phyloP scores from a whole-genome alignment of 495 filamentous ascomycete genomes.

The Talaromyces trachyspermus region DNA sequence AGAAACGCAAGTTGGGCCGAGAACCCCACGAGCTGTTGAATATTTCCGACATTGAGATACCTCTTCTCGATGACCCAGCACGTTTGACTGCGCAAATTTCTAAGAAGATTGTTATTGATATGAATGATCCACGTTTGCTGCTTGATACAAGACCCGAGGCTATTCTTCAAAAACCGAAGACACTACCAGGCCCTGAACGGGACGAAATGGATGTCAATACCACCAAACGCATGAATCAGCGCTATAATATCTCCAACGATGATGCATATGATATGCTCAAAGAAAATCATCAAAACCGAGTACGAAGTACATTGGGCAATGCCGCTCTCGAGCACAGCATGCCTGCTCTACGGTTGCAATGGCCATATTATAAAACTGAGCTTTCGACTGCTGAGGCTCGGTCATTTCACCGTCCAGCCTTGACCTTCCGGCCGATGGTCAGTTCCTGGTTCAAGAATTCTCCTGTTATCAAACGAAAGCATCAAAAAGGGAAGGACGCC shows the following conservation, averaged over 20 bases:
- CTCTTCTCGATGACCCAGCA: conserved; percentile 54
- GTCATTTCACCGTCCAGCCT: conserved; percentile 78
- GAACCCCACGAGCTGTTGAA: conserved; percentile 34
- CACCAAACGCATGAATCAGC: conserved; percentile 49
- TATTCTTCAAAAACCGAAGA: conserved; percentile 33
- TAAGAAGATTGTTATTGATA: conserved; percentile 72
- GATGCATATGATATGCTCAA: conserved; percentile 92
- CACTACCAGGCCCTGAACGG: conserved; percentile 23
- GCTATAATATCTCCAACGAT: conserved; percentile 96
- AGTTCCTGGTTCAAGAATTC: conserved; percentile 46
- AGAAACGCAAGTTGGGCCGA: conserved; percentile 41
- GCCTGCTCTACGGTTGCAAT: conserved; percentile 82
- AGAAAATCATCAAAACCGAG: conserved; percentile 91
- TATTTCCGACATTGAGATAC: conserved; percentile 40
- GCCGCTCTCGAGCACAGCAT: conserved; percentile 83
- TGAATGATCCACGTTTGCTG: conserved; percentile 83
- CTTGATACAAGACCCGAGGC: conserved; percentile 56
- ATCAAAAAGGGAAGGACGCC: conserved; percentile 63
- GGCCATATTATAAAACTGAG: conserved; percentile 87
- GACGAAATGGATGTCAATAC: conserved; percentile 34
- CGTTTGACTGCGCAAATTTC: conserved; percentile 57
- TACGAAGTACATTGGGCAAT: conserved; percentile 82
- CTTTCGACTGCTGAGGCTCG: conserved; percentile 71
- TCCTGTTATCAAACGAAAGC: conserved; percentile 59
- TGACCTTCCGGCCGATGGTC: conserved; percentile 55